Evolutionary conservation across 2,329 filamentous ascomycete species (phyloP).

Genomic region (Chaetomiaceae sp.): DNA sequence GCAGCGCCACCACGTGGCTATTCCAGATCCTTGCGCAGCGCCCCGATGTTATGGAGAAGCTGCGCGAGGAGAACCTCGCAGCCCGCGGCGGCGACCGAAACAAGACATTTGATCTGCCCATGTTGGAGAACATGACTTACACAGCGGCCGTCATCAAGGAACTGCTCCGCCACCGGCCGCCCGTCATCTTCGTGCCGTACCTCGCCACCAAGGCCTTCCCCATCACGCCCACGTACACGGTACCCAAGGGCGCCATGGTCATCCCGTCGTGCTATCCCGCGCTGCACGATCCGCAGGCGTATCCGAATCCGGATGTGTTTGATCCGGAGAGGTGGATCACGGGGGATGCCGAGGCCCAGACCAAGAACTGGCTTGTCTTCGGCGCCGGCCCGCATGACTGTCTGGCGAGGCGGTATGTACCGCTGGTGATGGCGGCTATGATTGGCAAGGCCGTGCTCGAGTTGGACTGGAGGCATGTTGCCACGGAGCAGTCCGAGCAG

Average conservation of each 20-base stretch:
- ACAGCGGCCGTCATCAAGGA: constrained; percentile 90
- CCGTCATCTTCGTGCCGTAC: constrained; percentile 96
- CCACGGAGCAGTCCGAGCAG: constrained; percentile 82
- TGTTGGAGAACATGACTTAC: constrained; percentile 83
- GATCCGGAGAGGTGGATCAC: constrained; percentile 89
- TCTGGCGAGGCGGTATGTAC: constrained; percentile 86
- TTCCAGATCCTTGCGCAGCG: constrained; percentile 93
- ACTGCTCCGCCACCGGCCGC: constrained; percentile 87
- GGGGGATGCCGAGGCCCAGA: constrained; percentile 80
- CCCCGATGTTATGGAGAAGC: constrained; percentile 80
- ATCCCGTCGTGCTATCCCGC: constrained; percentile 87
- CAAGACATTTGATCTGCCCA: constrained; percentile 68
- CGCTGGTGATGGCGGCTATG: constrained; percentile 82
- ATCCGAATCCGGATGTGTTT: constrained; percentile 81
- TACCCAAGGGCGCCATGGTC: constrained; percentile 92
- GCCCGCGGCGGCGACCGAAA: constrained; percentile 50
- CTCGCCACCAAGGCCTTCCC: constrained; percentile 92
- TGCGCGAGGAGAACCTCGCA: constrained; percentile 84
- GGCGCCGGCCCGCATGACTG: constrained; percentile 96
- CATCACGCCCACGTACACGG: constrained; percentile 77
- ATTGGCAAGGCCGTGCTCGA: constrained; percentile 83
- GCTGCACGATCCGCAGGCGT: constrained; percentile 87
- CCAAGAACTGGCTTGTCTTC: constrained; percentile 97
- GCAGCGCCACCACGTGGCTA: constrained; percentile 87
- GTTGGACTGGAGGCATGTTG: constrained; percentile 84